A percentile compares a stretch with the other conserved stretches of the same genome.
phyloP scores from a whole-genome alignment of 2,329 filamentous ascomycete genomes.

The Diaporthe longicolla region DNA sequence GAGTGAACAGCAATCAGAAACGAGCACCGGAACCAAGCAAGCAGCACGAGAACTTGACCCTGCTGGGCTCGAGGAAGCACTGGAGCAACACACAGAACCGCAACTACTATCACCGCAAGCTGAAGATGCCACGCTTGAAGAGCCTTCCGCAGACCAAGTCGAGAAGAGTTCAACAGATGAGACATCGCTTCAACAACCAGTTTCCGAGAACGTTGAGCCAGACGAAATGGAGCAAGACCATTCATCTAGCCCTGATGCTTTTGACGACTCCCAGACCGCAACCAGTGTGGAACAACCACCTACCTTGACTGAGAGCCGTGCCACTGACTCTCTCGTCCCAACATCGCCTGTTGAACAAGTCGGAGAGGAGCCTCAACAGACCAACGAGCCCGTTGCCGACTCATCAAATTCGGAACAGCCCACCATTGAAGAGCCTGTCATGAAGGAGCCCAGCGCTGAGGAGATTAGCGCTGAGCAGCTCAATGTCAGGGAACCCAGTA shows the following conservation, averaged over 20 bases:
- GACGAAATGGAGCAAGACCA: background rate
- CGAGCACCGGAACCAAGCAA: conserved; percentile 1
- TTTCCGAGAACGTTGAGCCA: background rate
- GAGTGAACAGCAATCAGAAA: conserved; percentile 9
- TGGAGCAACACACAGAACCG: conserved; percentile 8
- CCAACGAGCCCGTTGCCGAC: background rate
- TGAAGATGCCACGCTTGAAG: background rate
- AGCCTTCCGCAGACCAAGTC: background rate
- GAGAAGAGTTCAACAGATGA: background rate
- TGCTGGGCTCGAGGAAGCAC: background rate
- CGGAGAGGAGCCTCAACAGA: background rate
- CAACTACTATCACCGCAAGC: background rate
- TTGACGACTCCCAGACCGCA: background rate
- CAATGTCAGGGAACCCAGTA: background rate
- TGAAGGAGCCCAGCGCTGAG: background rate
- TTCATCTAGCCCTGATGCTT: background rate
- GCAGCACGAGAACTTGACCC: background rate
- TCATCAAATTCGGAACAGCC: background rate
- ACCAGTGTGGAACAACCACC: background rate
- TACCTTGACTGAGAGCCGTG: background rate
- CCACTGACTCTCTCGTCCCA: background rate
- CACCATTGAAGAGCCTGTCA: background rate
- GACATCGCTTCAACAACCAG: background rate
- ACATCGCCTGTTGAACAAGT: background rate
- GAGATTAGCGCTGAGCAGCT: background rate